Evolutionary conservation across 768 basidiomycete genomes (phyloP).

Genomic region (Trichaptum fuscoviolaceum): DNA sequence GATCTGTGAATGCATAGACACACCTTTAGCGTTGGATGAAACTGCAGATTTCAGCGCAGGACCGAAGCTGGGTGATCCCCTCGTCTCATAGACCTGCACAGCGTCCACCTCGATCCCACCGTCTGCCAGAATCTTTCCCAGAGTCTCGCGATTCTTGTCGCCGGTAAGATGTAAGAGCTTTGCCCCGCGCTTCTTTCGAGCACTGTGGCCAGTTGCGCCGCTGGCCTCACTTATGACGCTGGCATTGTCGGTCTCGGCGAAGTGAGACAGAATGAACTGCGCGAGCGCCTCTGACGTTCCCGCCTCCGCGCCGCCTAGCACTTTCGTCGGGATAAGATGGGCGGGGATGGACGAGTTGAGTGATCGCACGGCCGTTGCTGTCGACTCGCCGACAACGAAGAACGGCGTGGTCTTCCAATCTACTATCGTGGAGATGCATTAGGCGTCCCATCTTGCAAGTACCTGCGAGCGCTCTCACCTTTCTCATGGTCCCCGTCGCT

Average conservation of each 20-base stretch:
- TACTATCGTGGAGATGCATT: slow-evolving; percentile 19
- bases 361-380: slow-evolving; percentile 41
- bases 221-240: slow-evolving; percentile 18
- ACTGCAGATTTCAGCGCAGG: slow-evolving; percentile 34
- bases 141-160: slow-evolving; percentile 77
- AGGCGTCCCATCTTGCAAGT: slow-evolving; percentile 2
- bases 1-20: slow-evolving; percentile 2
- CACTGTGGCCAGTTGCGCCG: slow-evolving; percentile 11
- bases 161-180: slow-evolving; percentile 73
- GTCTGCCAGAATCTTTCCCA: slow-evolving; percentile 44
- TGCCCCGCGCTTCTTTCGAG: background rate
- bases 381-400: slow-evolving; percentile 73
- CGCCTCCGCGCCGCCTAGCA: slow-evolving; percentile 43
- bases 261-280: slow-evolving; percentile 48
- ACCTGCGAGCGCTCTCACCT: background rate
- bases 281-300: slow-evolving; percentile 71
- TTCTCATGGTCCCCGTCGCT: slow-evolving; percentile 1
- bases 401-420: slow-evolving; percentile 61
- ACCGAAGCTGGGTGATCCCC: slow-evolving; percentile 47
- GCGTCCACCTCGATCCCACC: slow-evolving; percentile 40
- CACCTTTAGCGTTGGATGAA: slow-evolving; percentile 19
- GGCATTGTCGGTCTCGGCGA: slow-evolving; percentile 8
- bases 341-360: slow-evolving; percentile 26
- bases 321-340: slow-evolving; percentile 24
- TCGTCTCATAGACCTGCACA: slow-evolving; percentile 70